These are phyloP conservation scores for Barbatosphaeria neglecta DNA, from an alignment of 495 filamentous ascomycete species.

Conservation along the genomic window DNA sequence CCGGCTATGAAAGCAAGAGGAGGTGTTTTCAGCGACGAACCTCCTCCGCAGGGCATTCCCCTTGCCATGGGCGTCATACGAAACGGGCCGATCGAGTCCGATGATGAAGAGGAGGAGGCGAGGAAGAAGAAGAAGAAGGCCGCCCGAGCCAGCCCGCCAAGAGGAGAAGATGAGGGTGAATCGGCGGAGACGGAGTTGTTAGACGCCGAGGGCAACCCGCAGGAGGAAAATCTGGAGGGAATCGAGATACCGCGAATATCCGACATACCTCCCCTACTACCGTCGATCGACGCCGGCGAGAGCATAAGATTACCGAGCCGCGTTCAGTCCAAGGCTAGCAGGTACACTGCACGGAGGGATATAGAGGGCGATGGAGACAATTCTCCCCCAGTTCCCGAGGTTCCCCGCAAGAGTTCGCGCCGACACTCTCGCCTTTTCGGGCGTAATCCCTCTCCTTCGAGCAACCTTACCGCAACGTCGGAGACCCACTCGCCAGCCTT, in stretches of 20 bases:
- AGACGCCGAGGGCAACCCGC: constrained; percentile 29
- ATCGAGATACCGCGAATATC: constrained; percentile 32
- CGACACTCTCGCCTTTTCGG: constrained; percentile 27
- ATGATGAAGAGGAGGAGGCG: constrained; percentile 41
- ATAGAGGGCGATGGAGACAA: constrained; percentile 12
- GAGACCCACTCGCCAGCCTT: constrained; percentile 3
- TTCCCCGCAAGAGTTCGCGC: constrained; percentile 54
- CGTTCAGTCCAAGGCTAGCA: constrained; percentile 46
- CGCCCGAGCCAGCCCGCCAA: constrained; percentile 10
- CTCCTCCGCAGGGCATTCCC: constrained; percentile 42
- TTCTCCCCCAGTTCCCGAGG: constrained; percentile 21
- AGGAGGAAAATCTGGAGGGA: constrained; percentile 19
- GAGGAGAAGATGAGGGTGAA: too few species aligned
- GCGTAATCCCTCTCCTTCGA: neutral
- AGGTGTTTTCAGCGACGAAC: constrained; percentile 42
- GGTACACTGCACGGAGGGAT: constrained; percentile 28
- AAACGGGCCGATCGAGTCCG: constrained; percentile 47
- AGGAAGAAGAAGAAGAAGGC: constrained; percentile 12
- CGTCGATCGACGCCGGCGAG: constrained; percentile 48
- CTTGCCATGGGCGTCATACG: constrained; percentile 45
- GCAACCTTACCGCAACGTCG: too few species aligned
- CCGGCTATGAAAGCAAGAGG: constrained; percentile 40
- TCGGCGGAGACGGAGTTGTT: constrained; percentile 21
- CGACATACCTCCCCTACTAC: constrained; percentile 46
- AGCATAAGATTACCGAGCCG: constrained; percentile 55